Evolutionary conservation across 164 flowering plant species (phyloP).

Genomic region (Berberis vulgaris): DNA sequence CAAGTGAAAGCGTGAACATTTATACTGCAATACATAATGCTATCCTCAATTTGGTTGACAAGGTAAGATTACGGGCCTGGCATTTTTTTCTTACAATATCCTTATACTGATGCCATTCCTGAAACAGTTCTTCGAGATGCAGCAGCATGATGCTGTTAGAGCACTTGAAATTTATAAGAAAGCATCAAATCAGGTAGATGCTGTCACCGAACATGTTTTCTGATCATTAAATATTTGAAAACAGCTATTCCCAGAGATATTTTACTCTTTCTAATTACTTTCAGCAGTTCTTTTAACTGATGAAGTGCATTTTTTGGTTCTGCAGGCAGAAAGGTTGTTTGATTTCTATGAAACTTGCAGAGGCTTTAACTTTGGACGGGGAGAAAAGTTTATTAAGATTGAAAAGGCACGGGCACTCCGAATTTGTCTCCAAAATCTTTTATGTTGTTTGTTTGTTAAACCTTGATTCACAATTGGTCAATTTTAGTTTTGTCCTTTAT

Average conservation of each 20-base stretch:
- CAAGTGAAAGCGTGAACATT: conserved; percentile 80
- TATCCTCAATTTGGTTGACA: conserved; percentile 5
- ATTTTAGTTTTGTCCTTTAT: no score
- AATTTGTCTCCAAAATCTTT: neutral
- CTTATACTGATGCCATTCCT: neutral
- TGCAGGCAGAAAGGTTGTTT: conserved; percentile 1
- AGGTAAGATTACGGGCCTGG: neutral
- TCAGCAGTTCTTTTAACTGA: neutral
- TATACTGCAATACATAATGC: conserved; percentile 14
- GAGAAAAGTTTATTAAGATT: neutral
- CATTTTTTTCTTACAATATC: neutral
- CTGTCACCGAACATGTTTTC: neutral
- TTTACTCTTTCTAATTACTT: neutral
- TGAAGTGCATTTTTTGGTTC: neutral
- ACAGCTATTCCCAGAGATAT: neutral
- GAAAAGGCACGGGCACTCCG: neutral
- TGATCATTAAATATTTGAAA: neutral
- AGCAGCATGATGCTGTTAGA: conserved; percentile 5
- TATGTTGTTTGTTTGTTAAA: neutral
- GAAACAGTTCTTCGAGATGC: conserved; percentile 6
- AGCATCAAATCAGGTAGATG: neutral
- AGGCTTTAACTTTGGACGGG: neutral
- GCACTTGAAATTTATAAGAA: conserved; percentile 4
- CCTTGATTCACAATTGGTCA: no score
- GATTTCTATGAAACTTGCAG: conserved; percentile 2